phyloP scores from a whole-genome alignment of 371 early-diverging fungal species.

The Cokeromyces recurvatus region DNA sequence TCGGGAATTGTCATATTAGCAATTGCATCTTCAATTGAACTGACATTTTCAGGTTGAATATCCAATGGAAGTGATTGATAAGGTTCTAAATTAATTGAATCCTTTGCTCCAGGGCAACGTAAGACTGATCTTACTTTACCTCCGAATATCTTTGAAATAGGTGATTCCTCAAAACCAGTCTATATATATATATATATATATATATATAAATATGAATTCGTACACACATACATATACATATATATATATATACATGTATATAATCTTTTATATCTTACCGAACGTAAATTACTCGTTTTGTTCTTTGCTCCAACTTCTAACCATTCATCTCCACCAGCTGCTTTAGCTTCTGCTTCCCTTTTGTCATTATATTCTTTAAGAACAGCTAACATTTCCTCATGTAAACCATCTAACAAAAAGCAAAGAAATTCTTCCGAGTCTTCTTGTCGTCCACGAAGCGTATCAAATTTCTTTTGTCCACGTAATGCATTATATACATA shows the following conservation, averaged over 20 bases:
- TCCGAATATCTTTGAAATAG: constrained; percentile 85
- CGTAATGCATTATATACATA: constrained; percentile 89
- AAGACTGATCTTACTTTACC: constrained; percentile 80
- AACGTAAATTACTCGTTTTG: constrained; percentile 50
- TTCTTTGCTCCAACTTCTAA: constrained; percentile 87
- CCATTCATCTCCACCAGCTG: constrained; percentile 66
- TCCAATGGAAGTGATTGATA: constrained; percentile 88
- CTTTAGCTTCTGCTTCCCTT: constrained; percentile 17
- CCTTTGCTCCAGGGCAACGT: constrained; percentile 69
- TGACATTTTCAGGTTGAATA: constrained; percentile 74
- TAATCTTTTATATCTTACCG: constrained; percentile 21
- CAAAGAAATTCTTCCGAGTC: constrained; percentile 97
- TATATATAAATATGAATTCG: too few relatives aligned
- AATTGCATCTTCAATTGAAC: constrained; percentile 85
- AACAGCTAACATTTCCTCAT: constrained; percentile 80
- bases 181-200: too few relatives aligned
- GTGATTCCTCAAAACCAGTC: constrained; percentile 66
- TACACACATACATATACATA: too few relatives aligned
- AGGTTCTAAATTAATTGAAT: constrained; percentile 84
- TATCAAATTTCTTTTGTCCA: constrained; percentile 73
- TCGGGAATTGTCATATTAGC: constrained; percentile 71
- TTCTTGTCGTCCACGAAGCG: constrained; percentile 90
- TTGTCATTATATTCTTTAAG: constrained; percentile 25
- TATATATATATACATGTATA: neutral
- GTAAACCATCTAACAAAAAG: constrained; percentile 88